Base-by-base conservation (phyloP, 2,329 filamentous ascomycete species). In the Penicillium sp. region DNA sequence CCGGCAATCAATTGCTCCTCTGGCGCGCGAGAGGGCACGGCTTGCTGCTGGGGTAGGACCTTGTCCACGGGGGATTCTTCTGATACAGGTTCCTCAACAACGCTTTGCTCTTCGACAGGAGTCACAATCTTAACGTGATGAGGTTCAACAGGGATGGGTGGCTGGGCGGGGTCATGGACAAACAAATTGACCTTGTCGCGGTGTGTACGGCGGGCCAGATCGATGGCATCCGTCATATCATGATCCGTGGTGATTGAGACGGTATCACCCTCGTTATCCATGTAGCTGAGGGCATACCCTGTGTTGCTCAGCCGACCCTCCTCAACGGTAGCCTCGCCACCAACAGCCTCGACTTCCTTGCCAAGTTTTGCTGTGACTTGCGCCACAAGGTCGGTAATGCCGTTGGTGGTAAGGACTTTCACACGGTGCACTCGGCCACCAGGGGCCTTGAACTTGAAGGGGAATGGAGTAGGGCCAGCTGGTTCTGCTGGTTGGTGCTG, bases 391-490 rank as follows among this genome's bases (percentile, higher is more conserved):
- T 90, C 85, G 19, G 84, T 84, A 60, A 99, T 85, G 40, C 94
- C 94, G 53, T 90, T 85, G 22, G 88, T 85, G 11, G 91, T 88
- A 51, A 86, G 80, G 28, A 97, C 87, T 69, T 97, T 94, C 48
- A 99, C 78, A 52, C 94, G 87, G 75, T 99, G 94, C 17, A 97
- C 92, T 50, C 94, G 90, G 43, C 93, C 94, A 65, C 90, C 92
- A 1, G 94, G 94, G 2, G 94, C 91, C 80, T 97, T 97, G 84
- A 99, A 99, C 75, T 99, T 99, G 86, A 99, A 99, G 3, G 93
- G 86, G 76, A 97, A 99, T 0, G 93, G 90, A 11, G 84, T 75
- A 62, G 95, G 90, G 66, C 89, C 84, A 5, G 66, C 80, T 7
- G 74, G 67, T 1, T 80, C 76, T 17, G 86, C 80, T 44, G 88